Base-by-base conservation (phyloP, 2,329 filamentous ascomycete genomes). In the Aspergillus sp. region DNA sequence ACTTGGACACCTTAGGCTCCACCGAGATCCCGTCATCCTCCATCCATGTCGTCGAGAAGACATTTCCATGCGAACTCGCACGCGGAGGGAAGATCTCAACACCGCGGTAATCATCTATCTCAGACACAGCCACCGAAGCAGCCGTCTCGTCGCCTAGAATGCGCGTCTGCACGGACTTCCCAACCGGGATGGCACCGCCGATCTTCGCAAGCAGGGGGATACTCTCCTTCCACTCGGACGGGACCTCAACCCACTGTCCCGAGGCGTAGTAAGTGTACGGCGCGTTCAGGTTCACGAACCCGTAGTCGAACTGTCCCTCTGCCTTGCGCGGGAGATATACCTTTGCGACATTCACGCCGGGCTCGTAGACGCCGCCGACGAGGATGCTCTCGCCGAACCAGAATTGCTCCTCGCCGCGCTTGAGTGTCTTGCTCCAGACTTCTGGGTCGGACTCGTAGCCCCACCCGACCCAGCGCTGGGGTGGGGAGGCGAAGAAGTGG, bases 381-480 rank as follows among this genome's bases (percentile, higher is more conserved):
- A 91, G 77, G 8, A 90, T 73, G 0, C 81, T 78, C 54, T 89
- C 85, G 11, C 88, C 88, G 22, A 90, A 82, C 87, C 87, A 91
- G 75, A 87, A 91, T 68, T 91, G 88, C 4, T 83, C 83, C 63
- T 90, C 88, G 7, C 87, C 87, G 30, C 82, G 78, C 55, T 82
- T 86, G 3, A 90, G 74, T 0, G 77, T 66, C 48, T 78, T 79
- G 2, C 76, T 83, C 88, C 88, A 91, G 0, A 91, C 84, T 59
- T 85, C 83, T 0, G 84, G 76, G 62, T 91, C 88, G 0, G 73
- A 66, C 67, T 90, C 88, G 64, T 87, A 89, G 24, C 86, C 87
- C 87, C 87, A 90, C 0, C 88, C 89, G 0, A 86, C 85, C 88
- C 89, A 91, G 51, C 87, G 78, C 65, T 90, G 88, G 0, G 87